phyloP scores from a whole-genome alignment of 2,329 filamentous ascomycete genomes.

The Pseudogymnoascus sp. region DNA sequence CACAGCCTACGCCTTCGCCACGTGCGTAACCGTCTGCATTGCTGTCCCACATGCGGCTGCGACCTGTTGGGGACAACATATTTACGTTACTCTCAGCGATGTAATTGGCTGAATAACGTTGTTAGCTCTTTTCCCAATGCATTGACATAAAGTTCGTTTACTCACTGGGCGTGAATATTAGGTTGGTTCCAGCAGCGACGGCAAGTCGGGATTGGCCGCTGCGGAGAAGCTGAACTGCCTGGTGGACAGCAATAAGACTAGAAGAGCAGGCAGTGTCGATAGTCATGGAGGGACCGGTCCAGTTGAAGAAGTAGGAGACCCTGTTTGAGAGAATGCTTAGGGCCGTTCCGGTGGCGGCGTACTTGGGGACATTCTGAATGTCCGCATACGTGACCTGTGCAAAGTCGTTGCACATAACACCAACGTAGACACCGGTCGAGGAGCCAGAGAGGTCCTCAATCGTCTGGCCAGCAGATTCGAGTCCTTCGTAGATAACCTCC shows the following conservation, averaged over 20 bases:
- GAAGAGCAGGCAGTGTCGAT: conserved; percentile 36
- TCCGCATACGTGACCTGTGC: conserved; percentile 28
- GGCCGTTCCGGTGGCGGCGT: conserved; percentile 29
- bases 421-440: conserved; percentile 27
- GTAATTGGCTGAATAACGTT: background rate
- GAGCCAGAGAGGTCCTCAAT: conserved; percentile 19
- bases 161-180: conserved; percentile 12
- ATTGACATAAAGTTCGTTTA: background rate
- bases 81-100: conserved; percentile 29
- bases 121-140: background rate
- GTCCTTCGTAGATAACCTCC: conserved; percentile 24
- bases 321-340: conserved; percentile 33
- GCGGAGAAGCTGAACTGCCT: conserved; percentile 19
- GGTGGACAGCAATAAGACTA: conserved; percentile 30
- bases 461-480: conserved; percentile 23
- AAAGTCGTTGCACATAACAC: conserved; percentile 32
- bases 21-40: conserved; percentile 18
- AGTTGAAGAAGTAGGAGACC: conserved; percentile 35
- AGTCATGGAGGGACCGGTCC: conserved; percentile 31
- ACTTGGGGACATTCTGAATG: conserved; percentile 28
- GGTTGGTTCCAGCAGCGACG: conserved; percentile 20
- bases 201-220: conserved; percentile 15
- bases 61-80: conserved; percentile 23
- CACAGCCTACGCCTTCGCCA: conserved; percentile 47
- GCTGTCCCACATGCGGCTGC: conserved; percentile 34